Evolutionary conservation across 148 eudicot genomes (phyloP), one percentile per base, ranked within the genome.

Genomic region (Amaranthus hypochondriacus): DNA sequence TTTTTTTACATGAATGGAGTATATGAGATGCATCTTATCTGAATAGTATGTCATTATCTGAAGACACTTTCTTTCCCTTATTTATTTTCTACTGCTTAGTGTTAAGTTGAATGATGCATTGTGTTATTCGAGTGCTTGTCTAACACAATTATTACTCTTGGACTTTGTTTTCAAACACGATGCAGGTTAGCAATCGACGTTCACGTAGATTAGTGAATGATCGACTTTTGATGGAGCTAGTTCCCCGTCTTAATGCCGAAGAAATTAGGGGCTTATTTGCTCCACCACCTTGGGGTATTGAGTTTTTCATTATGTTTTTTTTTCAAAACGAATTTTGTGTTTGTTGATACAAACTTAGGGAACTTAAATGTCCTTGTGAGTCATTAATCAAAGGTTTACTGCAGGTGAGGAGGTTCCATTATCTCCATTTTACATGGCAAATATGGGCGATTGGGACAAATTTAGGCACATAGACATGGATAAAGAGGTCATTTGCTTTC

Each of bases 391-490:
- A 51, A n/a, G 61, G 56, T 80, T 66, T 63, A 64, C 78, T 78
- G 66, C 89, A 94, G 98, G 98, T 75, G 91, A 91, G 58, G 88
- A 86, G 64, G 93, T 76, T 64, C 97, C 90, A 8, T 83, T 75
- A 49, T 94, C 98, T 58, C 70, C 93, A 82, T 94, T 94, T 88
- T 79, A 79, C 86, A 88, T 86, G 97, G 82, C 91, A 66, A 85
- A 88, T 79, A 77, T 72, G 53, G 89, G 74, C 71, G 93, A 87
- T 79, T 94, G 93, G 97, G 98, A 94, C 89, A 89, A 84, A 60
- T 88, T 94, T 82, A 88, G 97, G 80, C 85, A 73, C 75, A 87
- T 87, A 71, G 98, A 94, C 96, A 94, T 94, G 98, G 97, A 94
- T 81, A 91, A 91, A 87, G 89, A 91, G 92, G 97, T 87, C 78